phyloP scores from a whole-genome alignment of 2,329 filamentous ascomycete genomes.

The Calonectria montana region DNA sequence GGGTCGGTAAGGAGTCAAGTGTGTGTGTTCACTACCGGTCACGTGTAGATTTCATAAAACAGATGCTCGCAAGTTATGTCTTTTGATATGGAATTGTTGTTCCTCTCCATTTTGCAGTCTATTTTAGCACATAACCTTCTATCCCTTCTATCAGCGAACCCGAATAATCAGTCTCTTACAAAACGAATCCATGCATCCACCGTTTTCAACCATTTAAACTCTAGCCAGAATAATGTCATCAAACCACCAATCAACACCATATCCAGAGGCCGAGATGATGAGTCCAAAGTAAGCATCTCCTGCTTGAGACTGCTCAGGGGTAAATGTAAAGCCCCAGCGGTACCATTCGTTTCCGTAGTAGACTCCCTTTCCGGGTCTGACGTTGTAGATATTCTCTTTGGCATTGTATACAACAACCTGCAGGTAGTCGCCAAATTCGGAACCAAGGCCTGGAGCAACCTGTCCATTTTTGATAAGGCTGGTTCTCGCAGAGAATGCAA shows the following conservation, averaged over 20 bases:
- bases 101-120: no score
- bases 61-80: no score
- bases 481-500: neutral
- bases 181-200: neutral
- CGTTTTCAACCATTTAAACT: neutral
- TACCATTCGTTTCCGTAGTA: neutral
- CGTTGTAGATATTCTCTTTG: neutral
- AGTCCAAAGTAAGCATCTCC: neutral
- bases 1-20: neutral
- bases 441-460: neutral
- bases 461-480: neutral
- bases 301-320: neutral
- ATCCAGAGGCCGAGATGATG: neutral
- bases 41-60: no score
- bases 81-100: no score
- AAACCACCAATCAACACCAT: conserved; percentile 9
- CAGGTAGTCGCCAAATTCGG: neutral
- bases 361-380: conserved; percentile 2
- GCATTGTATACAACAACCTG: conserved; percentile 7
- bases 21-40: no score
- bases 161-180: neutral
- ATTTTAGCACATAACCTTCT: neutral
- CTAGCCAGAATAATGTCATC: conserved; percentile 9
- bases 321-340: conserved; percentile 3
- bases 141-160: neutral